These are phyloP conservation scores for Fraxinus greggii DNA, from an alignment of 305 asterid species.

Conservation along the genomic window DNA sequence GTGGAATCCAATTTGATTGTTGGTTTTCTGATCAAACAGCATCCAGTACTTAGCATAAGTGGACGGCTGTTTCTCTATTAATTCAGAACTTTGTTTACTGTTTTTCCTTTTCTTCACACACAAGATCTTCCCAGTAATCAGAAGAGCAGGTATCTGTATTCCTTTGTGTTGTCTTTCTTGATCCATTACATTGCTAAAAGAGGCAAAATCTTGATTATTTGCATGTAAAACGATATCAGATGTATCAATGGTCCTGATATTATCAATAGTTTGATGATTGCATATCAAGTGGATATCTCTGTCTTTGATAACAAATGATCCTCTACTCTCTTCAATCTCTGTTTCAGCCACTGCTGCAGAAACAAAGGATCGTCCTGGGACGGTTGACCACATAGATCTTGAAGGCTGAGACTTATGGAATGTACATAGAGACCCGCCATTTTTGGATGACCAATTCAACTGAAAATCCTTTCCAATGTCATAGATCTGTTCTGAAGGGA, in stretches of 20 bases:
- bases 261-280: conserved; percentile 71
- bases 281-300: conserved; percentile 49
- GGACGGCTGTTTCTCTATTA: conserved; percentile 29
- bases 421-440: conserved; percentile 67
- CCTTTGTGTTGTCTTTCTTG: not conserved
- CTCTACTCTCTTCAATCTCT: conserved; percentile 87
- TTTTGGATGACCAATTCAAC: conserved; percentile 53
- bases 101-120: conserved; percentile 33
- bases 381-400: conserved; percentile 65
- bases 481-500: conserved; percentile 44
- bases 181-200: not conserved
- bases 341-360: conserved; percentile 79
- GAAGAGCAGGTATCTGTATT: conserved; percentile 38
- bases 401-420: conserved; percentile 49
- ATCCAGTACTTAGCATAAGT: conserved; percentile 66
- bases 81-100: conserved; percentile 11
- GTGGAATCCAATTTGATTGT: conserved; percentile 67
- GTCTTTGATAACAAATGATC: conserved; percentile 75
- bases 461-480: conserved; percentile 65
- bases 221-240: conserved; percentile 25
- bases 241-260: conserved; percentile 39
- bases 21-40: conserved; percentile 64
- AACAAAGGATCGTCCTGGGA: conserved; percentile 79
- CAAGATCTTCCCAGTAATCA: conserved; percentile 64
- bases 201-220: conserved; percentile 29